A percentile compares a stretch with the other conserved stretches of the same genome.
phyloP scores from a whole-genome alignment of 179 eudicot genomes.

The Nepenthes alata region DNA sequence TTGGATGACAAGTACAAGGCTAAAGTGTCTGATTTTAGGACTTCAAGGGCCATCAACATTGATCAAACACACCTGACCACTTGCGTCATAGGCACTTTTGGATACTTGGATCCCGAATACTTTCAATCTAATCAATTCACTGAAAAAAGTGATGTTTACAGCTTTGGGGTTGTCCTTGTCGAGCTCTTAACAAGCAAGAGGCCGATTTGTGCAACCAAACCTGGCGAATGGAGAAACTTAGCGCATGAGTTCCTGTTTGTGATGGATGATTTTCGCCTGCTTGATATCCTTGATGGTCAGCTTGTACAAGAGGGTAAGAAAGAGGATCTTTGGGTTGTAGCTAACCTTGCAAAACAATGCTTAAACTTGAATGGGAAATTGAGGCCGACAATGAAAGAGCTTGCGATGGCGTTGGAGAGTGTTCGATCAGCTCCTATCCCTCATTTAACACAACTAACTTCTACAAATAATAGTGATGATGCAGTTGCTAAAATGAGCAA shows the following conservation, averaged over 20 bases:
- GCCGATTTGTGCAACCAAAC: slow-evolving; percentile 8
- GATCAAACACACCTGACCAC: slow-evolving; percentile 27
- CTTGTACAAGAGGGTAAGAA: slow-evolving; percentile 12
- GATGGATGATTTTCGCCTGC: slow-evolving; percentile 13
- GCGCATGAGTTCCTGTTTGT: slow-evolving; percentile 15
- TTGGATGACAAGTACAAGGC: slow-evolving; percentile 26
- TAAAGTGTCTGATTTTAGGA: slow-evolving; percentile 27
- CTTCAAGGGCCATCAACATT: slow-evolving; percentile 15
- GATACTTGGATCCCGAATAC: slow-evolving; percentile 27
- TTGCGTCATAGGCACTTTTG: slow-evolving; percentile 23
- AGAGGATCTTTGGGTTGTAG: slow-evolving; percentile 13
- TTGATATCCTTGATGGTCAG: slow-evolving; percentile 15
- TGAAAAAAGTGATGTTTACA: slow-evolving; percentile 29
- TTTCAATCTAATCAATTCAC: slow-evolving; percentile 19
- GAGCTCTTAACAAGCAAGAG: slow-evolving; percentile 34
- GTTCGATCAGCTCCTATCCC: slow-evolving; percentile 2
- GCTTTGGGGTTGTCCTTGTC: slow-evolving; percentile 43
- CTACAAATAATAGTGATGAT: neutral
- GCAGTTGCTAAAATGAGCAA: neutral
- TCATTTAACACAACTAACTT: neutral
- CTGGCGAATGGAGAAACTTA: slow-evolving; percentile 17
- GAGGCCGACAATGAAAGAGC: slow-evolving; percentile 30
- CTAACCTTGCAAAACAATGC: slow-evolving; percentile 24
- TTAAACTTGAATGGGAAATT: slow-evolving; percentile 19
- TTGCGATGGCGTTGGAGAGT: neutral